Conservation (phyloP, 179 eudicot genomes). For the Dionaea muscipula region DNA sequence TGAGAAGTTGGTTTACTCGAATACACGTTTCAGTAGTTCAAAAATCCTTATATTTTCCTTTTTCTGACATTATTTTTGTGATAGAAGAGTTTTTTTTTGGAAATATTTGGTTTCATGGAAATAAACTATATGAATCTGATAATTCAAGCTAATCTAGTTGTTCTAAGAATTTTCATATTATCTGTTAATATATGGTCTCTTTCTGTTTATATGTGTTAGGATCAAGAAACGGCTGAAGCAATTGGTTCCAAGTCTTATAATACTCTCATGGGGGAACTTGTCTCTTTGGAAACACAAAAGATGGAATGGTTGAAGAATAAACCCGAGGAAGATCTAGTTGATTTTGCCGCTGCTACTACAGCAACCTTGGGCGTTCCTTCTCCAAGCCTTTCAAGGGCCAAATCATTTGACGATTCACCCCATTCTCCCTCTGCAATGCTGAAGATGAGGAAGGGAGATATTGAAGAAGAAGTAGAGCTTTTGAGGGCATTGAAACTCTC, state of each 20-base stretch:
- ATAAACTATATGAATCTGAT: too few relatives aligned
- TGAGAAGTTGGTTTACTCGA: too few relatives aligned
- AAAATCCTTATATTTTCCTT: background rate
- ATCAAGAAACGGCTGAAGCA: slow-evolving; percentile 58
- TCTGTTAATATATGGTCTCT: slow-evolving; percentile 7
- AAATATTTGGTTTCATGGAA: too few relatives aligned
- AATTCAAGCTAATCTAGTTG: background rate
- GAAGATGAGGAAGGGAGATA: slow-evolving; percentile 50
- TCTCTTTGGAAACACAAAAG: slow-evolving; percentile 52
- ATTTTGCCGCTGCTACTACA: slow-evolving; percentile 89
- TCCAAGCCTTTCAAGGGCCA: slow-evolving; percentile 55
- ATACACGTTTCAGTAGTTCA: too few relatives aligned
- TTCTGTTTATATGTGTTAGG: slow-evolving; percentile 31
- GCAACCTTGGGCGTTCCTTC: slow-evolving; percentile 89
- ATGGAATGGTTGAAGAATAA: slow-evolving; percentile 27
- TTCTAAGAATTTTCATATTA: background rate
- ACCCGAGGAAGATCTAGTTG: slow-evolving; percentile 59
- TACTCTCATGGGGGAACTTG: slow-evolving; percentile 81
- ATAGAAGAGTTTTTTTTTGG: too few relatives aligned
- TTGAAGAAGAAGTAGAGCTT: slow-evolving; percentile 63
- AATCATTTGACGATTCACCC: slow-evolving; percentile 58
- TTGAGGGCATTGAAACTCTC: slow-evolving; percentile 43
- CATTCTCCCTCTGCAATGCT: slow-evolving; percentile 20
- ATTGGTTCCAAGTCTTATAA: slow-evolving; percentile 83
- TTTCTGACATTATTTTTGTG: background rate